Conservation (phyloP, 2,329 filamentous ascomycete species). For the Talaromyces sp. region DNA sequence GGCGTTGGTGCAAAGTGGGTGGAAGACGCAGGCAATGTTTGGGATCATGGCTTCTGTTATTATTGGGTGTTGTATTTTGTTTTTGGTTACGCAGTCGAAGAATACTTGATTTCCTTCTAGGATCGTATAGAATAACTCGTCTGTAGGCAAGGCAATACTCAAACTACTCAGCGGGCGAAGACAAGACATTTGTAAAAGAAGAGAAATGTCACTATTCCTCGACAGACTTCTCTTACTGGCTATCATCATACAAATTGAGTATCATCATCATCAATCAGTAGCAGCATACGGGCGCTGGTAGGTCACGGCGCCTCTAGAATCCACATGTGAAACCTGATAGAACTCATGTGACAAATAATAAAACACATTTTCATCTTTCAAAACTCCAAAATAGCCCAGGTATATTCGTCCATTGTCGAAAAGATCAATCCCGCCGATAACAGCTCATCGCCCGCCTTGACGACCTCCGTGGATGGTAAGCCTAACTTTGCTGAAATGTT, state of each 20-base stretch:
- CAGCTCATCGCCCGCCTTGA: slow-evolving; percentile 78
- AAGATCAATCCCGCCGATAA: slow-evolving; percentile 72
- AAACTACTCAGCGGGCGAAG: too few relatives aligned
- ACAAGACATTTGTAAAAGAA: background rate
- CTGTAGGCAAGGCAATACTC: background rate
- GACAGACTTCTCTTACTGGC: background rate
- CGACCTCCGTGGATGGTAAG: slow-evolving; percentile 67
- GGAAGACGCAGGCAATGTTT: slow-evolving; percentile 82
- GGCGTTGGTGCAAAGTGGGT: slow-evolving; percentile 88
- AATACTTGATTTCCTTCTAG: background rate
- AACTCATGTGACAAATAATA: background rate
- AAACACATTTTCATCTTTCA: background rate
- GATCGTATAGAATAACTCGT: background rate
- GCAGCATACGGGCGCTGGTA: slow-evolving; percentile 4
- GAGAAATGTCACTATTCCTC: too few relatives aligned
- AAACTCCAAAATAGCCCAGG: slow-evolving; percentile 77
- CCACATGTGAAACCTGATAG: background rate
- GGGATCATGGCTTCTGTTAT: slow-evolving; percentile 44
- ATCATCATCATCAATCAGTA: slow-evolving; percentile 6
- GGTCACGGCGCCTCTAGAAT: background rate
- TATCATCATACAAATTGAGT: slow-evolving; percentile 3
- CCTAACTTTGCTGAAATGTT: slow-evolving; percentile 65
- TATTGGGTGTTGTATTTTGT: slow-evolving; percentile 44
- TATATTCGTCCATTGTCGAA: slow-evolving; percentile 88
- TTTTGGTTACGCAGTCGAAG: slow-evolving; percentile 39